phyloP scores from a whole-genome alignment of 192 early-diverging fungal genomes.

The Entomortierella chlamydospora region DNA sequence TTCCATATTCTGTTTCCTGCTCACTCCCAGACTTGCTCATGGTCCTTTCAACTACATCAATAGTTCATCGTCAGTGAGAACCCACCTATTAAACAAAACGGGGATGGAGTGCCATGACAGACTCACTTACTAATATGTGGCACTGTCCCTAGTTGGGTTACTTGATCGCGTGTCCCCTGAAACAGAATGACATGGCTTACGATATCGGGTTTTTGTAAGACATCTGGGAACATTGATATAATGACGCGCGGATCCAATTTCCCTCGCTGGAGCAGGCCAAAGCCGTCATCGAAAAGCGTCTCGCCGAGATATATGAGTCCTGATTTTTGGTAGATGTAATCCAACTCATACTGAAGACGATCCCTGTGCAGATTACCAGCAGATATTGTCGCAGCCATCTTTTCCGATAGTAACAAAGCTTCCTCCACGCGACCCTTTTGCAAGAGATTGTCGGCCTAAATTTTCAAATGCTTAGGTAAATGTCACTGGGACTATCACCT shows the following conservation, averaged over 20 bases:
- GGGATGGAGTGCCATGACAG: too few relatives aligned
- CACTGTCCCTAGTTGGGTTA: conserved; percentile 52
- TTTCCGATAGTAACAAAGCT: conserved; percentile 71
- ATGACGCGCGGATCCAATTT: conserved; percentile 70
- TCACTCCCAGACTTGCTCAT: conserved; percentile 21
- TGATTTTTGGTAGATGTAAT: conserved; percentile 73
- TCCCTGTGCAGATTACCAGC: conserved; percentile 60
- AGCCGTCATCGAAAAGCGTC: conserved; percentile 76
- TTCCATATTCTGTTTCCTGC: conserved; percentile 49
- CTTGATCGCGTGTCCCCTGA: conserved; percentile 51
- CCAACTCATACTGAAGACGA: conserved; percentile 61
- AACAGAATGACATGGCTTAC: conserved; percentile 49
- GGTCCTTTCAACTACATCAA: conserved; percentile 4
- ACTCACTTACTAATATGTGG: conserved; percentile 62
- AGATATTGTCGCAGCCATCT: conserved; percentile 54
- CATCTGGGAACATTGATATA: conserved; percentile 63
- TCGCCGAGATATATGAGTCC: conserved; percentile 71
- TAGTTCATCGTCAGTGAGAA: too few relatives aligned
- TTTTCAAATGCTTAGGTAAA: not conserved
- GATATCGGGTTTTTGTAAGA: conserved; percentile 36
- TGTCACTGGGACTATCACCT: not conserved
- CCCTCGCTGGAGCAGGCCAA: conserved; percentile 70
- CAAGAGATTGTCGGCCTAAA: conserved; percentile 66
- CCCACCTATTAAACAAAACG: too few relatives aligned
- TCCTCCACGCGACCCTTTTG: conserved; percentile 67